Percentiles rank a stretch among this genome's conserved stretches.
Conservation (phyloP, 805 yeast species). For the Candida ponderosae region DNA sequence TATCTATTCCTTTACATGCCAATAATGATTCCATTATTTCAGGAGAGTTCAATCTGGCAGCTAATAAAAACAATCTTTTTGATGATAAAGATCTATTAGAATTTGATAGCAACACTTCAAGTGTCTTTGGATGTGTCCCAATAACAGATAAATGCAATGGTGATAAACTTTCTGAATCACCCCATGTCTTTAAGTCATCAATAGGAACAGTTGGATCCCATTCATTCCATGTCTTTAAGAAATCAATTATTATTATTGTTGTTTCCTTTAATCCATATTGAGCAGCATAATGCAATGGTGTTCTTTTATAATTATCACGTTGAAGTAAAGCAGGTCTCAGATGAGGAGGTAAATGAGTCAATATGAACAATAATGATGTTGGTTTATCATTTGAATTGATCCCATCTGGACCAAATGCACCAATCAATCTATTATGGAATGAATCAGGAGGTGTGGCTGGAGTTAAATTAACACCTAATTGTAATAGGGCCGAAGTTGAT, state of each 20-base stretch:
- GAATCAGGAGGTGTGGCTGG: constrained; percentile 50
- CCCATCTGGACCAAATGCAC: constrained; percentile 58
- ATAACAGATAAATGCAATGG: constrained; percentile 80
- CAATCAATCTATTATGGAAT: constrained; percentile 34
- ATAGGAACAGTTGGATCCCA: constrained; percentile 42
- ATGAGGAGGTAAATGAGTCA: constrained; percentile 46
- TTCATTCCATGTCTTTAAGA: constrained; percentile 51
- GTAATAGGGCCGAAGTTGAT: constrained; percentile 4
- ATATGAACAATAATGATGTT: constrained; percentile 50
- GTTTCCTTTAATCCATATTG: constrained; percentile 74
- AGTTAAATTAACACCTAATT: constrained; percentile 10
- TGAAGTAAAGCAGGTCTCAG: constrained; percentile 50
- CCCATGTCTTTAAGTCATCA: constrained; percentile 56
- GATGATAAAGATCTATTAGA: constrained; percentile 36
- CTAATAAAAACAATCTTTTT: constrained; percentile 55
- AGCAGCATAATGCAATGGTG: constrained; percentile 86
- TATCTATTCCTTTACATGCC: constrained; percentile 47
- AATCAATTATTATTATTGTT: constrained; percentile 47
- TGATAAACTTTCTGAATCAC: constrained; percentile 63
- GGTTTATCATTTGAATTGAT: constrained; percentile 49
- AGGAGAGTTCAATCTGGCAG: constrained; percentile 49
- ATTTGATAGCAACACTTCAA: constrained; percentile 46
- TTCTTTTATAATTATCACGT: constrained; percentile 68
- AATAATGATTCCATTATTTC: constrained; percentile 48
- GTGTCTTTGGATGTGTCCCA: constrained; percentile 76